Percentiles rank a stretch among this genome's conserved stretches.
These are phyloP conservation scores for Cajanus cajan DNA, from an alignment of 306 rosid species.

Conservation along the genomic window DNA sequence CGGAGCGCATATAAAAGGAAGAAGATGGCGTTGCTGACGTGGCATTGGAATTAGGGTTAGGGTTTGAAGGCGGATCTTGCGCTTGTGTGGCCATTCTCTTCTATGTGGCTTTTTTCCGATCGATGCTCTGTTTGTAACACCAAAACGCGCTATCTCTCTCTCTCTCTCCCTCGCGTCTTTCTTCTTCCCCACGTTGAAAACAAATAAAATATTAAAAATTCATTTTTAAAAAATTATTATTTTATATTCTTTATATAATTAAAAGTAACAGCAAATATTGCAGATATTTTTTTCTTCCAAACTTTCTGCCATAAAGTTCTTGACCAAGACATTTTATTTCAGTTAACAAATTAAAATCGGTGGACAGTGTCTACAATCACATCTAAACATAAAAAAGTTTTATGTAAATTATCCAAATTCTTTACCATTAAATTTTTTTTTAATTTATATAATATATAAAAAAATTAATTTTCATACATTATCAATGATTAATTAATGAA, in stretches of 20 bases:
- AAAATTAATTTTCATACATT: not conserved
- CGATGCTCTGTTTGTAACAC: constrained; percentile 29
- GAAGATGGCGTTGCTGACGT: constrained; percentile 14
- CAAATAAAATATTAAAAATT: constrained; percentile 3
- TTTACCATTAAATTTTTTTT: no score
- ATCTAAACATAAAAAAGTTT: no score
- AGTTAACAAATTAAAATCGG: no score
- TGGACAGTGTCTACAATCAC: no score
- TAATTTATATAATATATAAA: not conserved
- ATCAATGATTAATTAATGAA: not conserved
- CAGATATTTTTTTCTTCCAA: not conserved
- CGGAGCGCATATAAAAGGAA: constrained; percentile 15
- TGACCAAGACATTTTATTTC: no score
- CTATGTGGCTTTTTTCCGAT: constrained; percentile 3
- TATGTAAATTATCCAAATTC: not conserved
- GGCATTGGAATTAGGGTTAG: constrained; percentile 35
- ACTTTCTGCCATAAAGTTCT: not conserved
- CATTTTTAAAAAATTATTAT: not conserved
- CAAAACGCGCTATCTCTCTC: not conserved
- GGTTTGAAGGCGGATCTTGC: constrained; percentile 68
- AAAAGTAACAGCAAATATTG: no score
- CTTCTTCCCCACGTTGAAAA: constrained; percentile 35
- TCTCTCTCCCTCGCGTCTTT: not conserved
- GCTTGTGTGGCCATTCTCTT: constrained; percentile 35
- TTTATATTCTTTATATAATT: not conserved